Percentiles rank a stretch among this genome's conserved stretches.
Conservation (phyloP, 2,329 filamentous ascomycete genomes). For the Endothia cerciana region DNA sequence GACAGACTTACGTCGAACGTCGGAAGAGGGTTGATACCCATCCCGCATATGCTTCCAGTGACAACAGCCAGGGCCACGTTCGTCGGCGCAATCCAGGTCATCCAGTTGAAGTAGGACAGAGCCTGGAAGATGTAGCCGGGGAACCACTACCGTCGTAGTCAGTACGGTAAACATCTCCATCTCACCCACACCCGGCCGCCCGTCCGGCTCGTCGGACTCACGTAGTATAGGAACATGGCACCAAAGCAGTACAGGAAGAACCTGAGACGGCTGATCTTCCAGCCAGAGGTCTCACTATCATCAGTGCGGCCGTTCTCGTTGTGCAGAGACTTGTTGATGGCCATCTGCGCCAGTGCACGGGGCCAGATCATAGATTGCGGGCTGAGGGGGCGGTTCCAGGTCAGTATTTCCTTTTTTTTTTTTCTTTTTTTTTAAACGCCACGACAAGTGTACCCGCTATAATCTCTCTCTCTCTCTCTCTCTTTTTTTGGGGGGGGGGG, state of each 20-base stretch:
- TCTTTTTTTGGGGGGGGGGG: too few relatives aligned
- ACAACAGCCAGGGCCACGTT: conserved; percentile 39
- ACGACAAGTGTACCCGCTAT: neutral
- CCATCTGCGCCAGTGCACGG: conserved; percentile 49
- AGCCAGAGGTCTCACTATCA: conserved; percentile 43
- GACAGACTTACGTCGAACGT: conserved; percentile 47
- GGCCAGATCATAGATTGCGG: conserved; percentile 58
- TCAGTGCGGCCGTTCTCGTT: conserved; percentile 41
- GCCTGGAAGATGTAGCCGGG: conserved; percentile 54
- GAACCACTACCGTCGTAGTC: conserved; percentile 41
- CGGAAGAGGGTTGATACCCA: conserved; percentile 42
- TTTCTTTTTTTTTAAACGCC: too few relatives aligned
- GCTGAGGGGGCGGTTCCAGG: neutral
- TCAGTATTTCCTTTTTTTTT: neutral
- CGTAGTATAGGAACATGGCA: conserved; percentile 54
- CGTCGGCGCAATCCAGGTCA: conserved; percentile 55
- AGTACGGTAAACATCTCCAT: neutral
- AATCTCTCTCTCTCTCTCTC: too few relatives aligned
- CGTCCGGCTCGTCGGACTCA: neutral
- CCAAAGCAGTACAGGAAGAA: conserved; percentile 50
- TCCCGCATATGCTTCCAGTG: conserved; percentile 40
- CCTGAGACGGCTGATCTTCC: conserved; percentile 47
- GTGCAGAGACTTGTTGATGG: conserved; percentile 53
- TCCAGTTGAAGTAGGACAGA: conserved; percentile 54
- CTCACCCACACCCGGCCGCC: neutral